Base-by-base conservation (phyloP, 495 filamentous ascomycete genomes). In the Lasiosphaeris hirsuta region DNA sequence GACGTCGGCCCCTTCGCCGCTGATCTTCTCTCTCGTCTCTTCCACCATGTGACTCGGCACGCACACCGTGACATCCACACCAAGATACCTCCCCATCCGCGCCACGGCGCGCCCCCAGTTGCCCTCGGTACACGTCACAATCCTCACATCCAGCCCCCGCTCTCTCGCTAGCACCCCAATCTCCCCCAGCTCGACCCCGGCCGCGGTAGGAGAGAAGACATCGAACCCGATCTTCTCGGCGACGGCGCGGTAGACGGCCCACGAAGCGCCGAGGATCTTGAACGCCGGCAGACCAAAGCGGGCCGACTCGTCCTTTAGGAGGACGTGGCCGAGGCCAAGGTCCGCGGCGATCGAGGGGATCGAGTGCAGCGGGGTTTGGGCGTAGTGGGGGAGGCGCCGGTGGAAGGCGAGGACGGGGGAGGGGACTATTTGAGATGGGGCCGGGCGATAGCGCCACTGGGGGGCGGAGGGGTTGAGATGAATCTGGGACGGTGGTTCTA, bases 241-340 rank as follows among this genome's bases (percentile, higher is more conserved):
- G 5, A 90, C 51, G 6, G 84, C 82, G 37, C 79, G 78, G 59
- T 82, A 84, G 44, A 78, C 75, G 0, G 80, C 85, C 86, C 86
- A 92, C n/a, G 85, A 86, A 0, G 89, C 88, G 8, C 88, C 89
- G 0, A 90, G 79, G 39, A 89, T 84, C 66, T 92, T 92, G 78
- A 90, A 91, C 0, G 87, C 78, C 0, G 87, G 85, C 1, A 92
- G 79, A 1, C 85, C 80, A 56, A 85, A 75, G 23, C 84, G 74
- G 51, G 68, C 64, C 45, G 75, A 81, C 60, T 87, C 83, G 61
- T 86, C 78, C 63, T 88, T 86, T 48, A 86, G 65, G 57, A 78
- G 72, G 41, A 89, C 74, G 10, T 75, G 61, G 0, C 69, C 68
- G 15, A 89, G 66, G 0, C 79, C 79, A 1, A 88, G 70, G n/a